These are phyloP conservation scores for Coemansia sp. DNA, from an alignment of 192 early-diverging fungal species.

Conservation along the genomic window DNA sequence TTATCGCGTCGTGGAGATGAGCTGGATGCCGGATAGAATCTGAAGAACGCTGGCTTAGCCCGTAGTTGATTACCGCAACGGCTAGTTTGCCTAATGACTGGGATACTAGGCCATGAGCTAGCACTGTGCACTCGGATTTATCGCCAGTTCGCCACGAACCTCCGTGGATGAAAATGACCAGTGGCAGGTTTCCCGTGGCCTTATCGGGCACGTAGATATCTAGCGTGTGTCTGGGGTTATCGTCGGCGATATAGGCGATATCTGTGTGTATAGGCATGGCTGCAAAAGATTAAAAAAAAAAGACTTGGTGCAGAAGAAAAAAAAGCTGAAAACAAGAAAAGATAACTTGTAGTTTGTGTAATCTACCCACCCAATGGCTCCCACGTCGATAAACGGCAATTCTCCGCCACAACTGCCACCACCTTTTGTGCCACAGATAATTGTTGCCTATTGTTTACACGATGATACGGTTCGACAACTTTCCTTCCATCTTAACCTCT, in stretches of 20 bases:
- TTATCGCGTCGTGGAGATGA: constrained; percentile 67
- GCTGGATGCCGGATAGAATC: constrained; percentile 62
- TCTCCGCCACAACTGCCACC: not conserved
- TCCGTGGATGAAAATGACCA: constrained; percentile 79
- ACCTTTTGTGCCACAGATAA: not conserved
- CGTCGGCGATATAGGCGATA: constrained; percentile 29
- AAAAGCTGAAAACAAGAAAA: not conserved
- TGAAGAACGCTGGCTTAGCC: constrained; percentile 47
- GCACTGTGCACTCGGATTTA: constrained; percentile 59
- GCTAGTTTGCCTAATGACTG: constrained; percentile 37
- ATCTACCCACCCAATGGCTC: too few species aligned
- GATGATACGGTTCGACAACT: not conserved
- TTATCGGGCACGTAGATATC: constrained; percentile 64
- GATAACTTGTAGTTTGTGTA: too few species aligned
- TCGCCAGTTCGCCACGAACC: constrained; percentile 86
- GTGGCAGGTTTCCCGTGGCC: constrained; percentile 27
- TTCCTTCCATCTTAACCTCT: not conserved
- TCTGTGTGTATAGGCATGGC: constrained; percentile 24
- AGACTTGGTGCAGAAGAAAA: not conserved
- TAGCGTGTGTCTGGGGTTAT: constrained; percentile 53
- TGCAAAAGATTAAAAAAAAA: not conserved
- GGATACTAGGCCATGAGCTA: constrained; percentile 58
- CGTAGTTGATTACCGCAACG: constrained; percentile 77
- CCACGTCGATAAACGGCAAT: too few species aligned
- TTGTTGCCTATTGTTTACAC: not conserved